Base-by-base conservation (phyloP, 2,329 filamentous ascomycete genomes). In the Rachicladosporium sp. region DNA sequence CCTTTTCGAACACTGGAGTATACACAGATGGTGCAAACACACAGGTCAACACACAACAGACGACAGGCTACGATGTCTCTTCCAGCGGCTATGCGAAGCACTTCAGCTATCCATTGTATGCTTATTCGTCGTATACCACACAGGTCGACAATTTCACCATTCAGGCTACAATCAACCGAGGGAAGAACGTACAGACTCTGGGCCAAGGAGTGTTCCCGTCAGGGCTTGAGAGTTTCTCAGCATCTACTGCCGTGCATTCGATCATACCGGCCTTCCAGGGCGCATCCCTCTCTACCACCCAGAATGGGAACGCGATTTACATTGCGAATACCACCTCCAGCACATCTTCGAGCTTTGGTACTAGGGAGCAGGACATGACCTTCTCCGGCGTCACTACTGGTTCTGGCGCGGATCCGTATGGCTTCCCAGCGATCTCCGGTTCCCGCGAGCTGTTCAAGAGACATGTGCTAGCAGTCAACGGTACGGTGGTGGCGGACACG, bases 41-140 rank as follows among this genome's bases (percentile, higher is more conserved):
- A 15, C 76, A 82, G 52, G 52, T 58, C 19, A 73, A 66, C 29
- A 65, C 59, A 12, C 71, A 74, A 40, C 60, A 52, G 13, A 77
- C 71, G 1, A 61, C 57, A 0, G 76, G 76, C 4, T 55, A 56
- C 2, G 70, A 72, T 35, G 48, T 52, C 48, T 61, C 45, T 44
- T 54, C 58, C 2, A 51, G 48, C 27, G 56, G 52, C 3, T 69
- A 66, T 40, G 51, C 52, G 6, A 58, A 62, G 19, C 55, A 46
- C 4, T 81, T 78, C 53, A 58, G 57, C 6, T 85, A 81, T 49
- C 80, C 80, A 0, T 57, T 84, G 1, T 68, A 64, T 49, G 73
- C 73, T 35, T 73, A 73, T 49, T 71, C 68, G 10, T 69, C 68
- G 1, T 70, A 70, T 40, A 53, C 56, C 10, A 54, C 63, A 9